Evolutionary conservation across 331 rosid species (phyloP), one percentile per base, ranked within the genome.

Genomic region (Malus hybrid): DNA sequence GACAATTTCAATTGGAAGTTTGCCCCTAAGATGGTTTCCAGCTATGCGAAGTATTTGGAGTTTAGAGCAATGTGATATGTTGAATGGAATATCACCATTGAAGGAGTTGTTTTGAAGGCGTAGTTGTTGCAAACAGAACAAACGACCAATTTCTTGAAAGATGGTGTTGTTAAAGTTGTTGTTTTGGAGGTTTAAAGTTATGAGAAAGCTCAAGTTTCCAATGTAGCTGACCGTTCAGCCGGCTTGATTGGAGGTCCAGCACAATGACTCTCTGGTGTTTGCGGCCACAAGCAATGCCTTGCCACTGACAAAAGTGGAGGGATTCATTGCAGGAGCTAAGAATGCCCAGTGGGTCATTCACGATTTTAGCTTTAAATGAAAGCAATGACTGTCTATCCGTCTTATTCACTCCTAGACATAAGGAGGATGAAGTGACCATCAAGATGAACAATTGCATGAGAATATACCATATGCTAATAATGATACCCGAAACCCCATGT

Each of bases 201-300:
- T 59, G 1, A 76, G 78, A 48, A 81, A 81, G 33, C 66, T 56
- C 6, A 76, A 57, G 61, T 81, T 81, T 5, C 81, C 81, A 36
- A 76, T 46, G 34, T 44, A 84, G 12, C 1, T 32, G 5, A 18
- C 80, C 81, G 0, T 2, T 1, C 60, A 84, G 4, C 5, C 36
- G 10, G 13, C 48, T 42, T 18, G 80, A 62, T 48, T 1, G 6
- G 33, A 80, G 44, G 19, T 50, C 7, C 68, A 84, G 6, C 24
- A 5, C 46, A 22, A 34, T 76, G 18, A 68, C 65, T 28, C 72
- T 62, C n/a, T n/a, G n/a, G 10, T 33, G 76, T 3, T 32, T 1
- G 8, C 8, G 48, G 52, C 76, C 44, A 9, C 75, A 77, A 42
- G 63, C 6, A 61, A 77, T 15, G 59, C 63, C 28, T 20, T 3